Percentiles rank a stretch among this genome's conserved stretches.
Conservation (phyloP, 78 protist genomes). For the Dictyostelium intermedium region DNA sequence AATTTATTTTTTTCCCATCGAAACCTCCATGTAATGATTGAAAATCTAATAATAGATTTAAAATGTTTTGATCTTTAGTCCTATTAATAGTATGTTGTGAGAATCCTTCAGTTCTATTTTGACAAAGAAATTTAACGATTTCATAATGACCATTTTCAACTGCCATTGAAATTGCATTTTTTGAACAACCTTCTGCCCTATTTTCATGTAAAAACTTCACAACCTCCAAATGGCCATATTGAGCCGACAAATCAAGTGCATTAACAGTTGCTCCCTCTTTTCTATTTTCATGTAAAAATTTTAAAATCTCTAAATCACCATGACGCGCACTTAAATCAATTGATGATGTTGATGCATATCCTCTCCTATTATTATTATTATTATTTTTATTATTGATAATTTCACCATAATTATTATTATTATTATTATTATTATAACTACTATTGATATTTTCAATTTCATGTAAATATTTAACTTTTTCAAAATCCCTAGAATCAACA, state of each 20-base stretch:
- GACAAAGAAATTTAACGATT: slow-evolving; percentile 7
- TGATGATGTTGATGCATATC: neutral
- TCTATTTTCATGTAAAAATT: slow-evolving; percentile 22
- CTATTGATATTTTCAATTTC: neutral
- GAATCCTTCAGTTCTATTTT: neutral
- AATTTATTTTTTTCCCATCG: neutral
- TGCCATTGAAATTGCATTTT: slow-evolving; percentile 15
- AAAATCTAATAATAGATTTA: neutral
- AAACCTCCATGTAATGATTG: neutral
- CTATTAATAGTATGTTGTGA: neutral
- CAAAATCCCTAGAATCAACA: neutral
- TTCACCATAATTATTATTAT: neutral
- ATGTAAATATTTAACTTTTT: neutral
- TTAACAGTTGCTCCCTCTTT: neutral
- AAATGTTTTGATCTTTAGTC: neutral
- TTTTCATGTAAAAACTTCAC: slow-evolving; percentile 32
- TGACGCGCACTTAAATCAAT: neutral
- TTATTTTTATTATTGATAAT: neutral
- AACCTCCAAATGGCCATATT: neutral
- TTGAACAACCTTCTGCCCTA: slow-evolving; percentile 20
- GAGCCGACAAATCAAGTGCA: neutral
- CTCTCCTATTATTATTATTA: neutral
- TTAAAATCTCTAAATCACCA: slow-evolving; percentile 2
- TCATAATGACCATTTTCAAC: neutral
- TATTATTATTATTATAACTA: neutral